Evolutionary conservation across 2,329 filamentous ascomycete genomes (phyloP), one percentile per base, ranked within the genome.

Genomic region (Chaetomium sp.): DNA sequence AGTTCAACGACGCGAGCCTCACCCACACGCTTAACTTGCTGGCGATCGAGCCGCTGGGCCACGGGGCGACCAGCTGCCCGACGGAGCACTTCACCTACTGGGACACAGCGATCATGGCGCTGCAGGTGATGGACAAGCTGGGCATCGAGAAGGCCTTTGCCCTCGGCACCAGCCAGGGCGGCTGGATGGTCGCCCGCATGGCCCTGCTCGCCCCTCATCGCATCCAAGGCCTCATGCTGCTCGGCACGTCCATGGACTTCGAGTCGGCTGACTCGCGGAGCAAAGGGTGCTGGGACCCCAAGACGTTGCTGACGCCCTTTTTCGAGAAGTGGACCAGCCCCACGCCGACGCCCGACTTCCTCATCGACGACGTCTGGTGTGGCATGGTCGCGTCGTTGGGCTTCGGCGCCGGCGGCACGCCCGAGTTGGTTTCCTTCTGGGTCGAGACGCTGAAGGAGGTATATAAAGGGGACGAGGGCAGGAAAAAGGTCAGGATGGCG

Each of bases 81-180:
- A 70, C 71, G 0, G 81, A 83, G 69, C 79, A 82, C 65, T 85
- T 82, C 69, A 85, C 81, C 2, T 84, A 83, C 74, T 85, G 83
- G 83, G 83, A 85, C 71, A 75, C 82, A 3, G 82, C 83, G 53
- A 74, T 78, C 65, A 81, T 87, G 81, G 80, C 80, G 12, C 74
- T 85, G 9, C 83, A 87, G 74, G 82, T 84, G 1, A 77, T 87
- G 78, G 80, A 85, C 47, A 77, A 77, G 5, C 76, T 85, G 3
- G 76, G 77, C 1, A 76, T 85, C 29, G 59, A 76, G 21, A 80
- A 80, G 75, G 82, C 80, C 0, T 85, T 82, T 66, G 78, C 79
- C 0, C 71, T 84, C 9, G 83, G 83, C 21, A 83, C 81, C 9
- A 82, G 80, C 62, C 81, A 84, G 71, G 82, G 82, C 25, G 83